Conservation (phyloP, 805 yeast species). For the Candida piceae region DNA sequence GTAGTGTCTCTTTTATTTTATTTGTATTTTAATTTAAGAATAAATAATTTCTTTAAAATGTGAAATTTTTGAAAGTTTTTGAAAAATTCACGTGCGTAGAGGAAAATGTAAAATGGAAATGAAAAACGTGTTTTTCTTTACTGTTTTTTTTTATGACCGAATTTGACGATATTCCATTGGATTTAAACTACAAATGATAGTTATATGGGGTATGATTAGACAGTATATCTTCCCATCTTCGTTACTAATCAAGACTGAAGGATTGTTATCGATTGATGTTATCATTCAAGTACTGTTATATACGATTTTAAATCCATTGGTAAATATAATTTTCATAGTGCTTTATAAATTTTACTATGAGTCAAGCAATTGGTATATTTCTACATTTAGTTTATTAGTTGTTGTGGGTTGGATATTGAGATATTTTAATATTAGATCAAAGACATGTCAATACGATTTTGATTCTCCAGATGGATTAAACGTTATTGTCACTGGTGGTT, state of each 20-base stretch:
- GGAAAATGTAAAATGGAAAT: no score
- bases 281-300: slow-evolving; percentile 10
- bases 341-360: slow-evolving; percentile 3
- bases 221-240: slow-evolving; percentile 7
- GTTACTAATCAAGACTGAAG: slow-evolving; percentile 7
- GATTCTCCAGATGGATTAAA: slow-evolving; percentile 7
- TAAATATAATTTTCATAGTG: slow-evolving; percentile 13
- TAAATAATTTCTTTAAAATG: no score
- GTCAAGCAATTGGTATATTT: slow-evolving; percentile 1
- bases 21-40: no score
- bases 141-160: no score
- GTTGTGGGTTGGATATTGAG: slow-evolving; percentile 19
- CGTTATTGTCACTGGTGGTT: slow-evolving; percentile 47
- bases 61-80: no score
- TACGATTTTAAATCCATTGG: slow-evolving; percentile 16
- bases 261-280: slow-evolving; percentile 14
- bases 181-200: no score
- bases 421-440: slow-evolving; percentile 11
- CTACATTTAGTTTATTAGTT: slow-evolving; percentile 7
- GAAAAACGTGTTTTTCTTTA: no score
- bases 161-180: no score
- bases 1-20: no score
- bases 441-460: slow-evolving; percentile 1
- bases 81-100: no score
- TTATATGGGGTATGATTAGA: no score